Evolutionary conservation across 345 rosid species (phyloP).

Genomic region (Hypericum androsaemum): DNA sequence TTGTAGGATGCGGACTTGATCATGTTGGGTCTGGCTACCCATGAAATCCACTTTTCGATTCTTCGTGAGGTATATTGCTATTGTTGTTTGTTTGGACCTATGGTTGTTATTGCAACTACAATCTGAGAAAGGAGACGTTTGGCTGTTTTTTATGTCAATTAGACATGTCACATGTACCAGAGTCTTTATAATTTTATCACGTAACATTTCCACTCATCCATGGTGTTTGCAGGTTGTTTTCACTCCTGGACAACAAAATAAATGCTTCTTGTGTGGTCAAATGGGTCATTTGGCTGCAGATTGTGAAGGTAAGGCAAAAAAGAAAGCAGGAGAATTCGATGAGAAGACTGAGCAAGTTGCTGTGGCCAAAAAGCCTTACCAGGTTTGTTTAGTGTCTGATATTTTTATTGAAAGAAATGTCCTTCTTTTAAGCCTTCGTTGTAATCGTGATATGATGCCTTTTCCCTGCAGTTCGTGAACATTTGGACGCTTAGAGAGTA

Average conservation of each 20-base stretch:
- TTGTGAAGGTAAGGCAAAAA: conserved; percentile 86
- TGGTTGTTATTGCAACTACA: neutral
- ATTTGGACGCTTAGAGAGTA: conserved; percentile 93
- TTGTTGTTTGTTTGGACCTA: neutral
- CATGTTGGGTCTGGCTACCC: conserved; percentile 94
- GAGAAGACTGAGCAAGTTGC: conserved; percentile 61
- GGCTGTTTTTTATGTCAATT: no score
- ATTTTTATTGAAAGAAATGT: neutral
- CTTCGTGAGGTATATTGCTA: conserved; percentile 71
- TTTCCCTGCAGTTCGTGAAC: conserved; percentile 60
- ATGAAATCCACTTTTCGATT: conserved; percentile 86
- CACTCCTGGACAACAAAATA: conserved; percentile 63
- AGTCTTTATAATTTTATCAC: neutral
- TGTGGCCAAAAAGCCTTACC: conserved; percentile 76
- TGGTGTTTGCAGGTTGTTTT: conserved; percentile 51
- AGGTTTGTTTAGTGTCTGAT: conserved; percentile 33
- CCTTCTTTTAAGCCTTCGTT: conserved; percentile 3
- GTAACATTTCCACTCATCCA: neutral
- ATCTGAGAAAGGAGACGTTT: no score
- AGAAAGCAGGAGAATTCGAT: conserved; percentile 84
- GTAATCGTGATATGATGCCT: neutral
- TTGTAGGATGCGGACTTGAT: conserved; percentile 94
- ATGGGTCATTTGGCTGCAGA: conserved; percentile 79
- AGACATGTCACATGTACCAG: no score
- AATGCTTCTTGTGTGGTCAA: conserved; percentile 93